Conservation (phyloP, 1,284 basidiomycete species). For the Xerocomus nothofagi region DNA sequence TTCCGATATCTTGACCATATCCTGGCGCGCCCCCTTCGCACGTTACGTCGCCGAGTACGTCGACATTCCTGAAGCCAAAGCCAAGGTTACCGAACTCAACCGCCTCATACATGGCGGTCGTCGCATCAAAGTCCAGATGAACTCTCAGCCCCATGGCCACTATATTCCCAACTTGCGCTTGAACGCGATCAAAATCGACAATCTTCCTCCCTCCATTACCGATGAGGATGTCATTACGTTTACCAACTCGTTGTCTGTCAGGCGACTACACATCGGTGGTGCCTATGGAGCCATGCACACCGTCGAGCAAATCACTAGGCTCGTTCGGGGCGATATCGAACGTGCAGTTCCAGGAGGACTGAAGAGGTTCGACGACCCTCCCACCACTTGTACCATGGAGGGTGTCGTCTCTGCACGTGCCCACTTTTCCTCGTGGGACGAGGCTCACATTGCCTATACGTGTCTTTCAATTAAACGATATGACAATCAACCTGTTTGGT, state of each 20-base stretch:
- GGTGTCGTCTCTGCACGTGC: conserved; percentile 38
- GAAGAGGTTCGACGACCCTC: conserved; percentile 23
- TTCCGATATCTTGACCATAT: conserved; percentile 41
- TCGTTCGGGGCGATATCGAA: conserved; percentile 23
- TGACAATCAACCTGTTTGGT: conserved; percentile 34
- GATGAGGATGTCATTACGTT: conserved; percentile 23
- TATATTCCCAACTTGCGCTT: conserved; percentile 21
- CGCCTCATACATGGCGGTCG: conserved; percentile 38
- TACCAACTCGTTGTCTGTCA: conserved; percentile 24
- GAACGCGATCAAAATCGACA: conserved; percentile 36
- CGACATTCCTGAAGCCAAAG: conserved; percentile 16
- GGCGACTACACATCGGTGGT: conserved; percentile 17
- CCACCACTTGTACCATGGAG: conserved; percentile 15
- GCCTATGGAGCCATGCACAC: not conserved
- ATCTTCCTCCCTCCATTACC: conserved; percentile 23
- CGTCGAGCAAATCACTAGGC: conserved; percentile 11
- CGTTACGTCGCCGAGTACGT: conserved; percentile 41
- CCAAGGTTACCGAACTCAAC: conserved; percentile 37
- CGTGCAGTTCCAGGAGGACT: conserved; percentile 18
- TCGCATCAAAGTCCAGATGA: conserved; percentile 43
- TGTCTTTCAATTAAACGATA: conserved; percentile 36
- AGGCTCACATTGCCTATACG: conserved; percentile 40
- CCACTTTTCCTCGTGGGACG: conserved; percentile 48
- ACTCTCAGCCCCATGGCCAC: conserved; percentile 34
- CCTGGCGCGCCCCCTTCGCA: conserved; percentile 43